phyloP scores from a whole-genome alignment of 164 flowering plant species.

The Sextonia rubra region DNA sequence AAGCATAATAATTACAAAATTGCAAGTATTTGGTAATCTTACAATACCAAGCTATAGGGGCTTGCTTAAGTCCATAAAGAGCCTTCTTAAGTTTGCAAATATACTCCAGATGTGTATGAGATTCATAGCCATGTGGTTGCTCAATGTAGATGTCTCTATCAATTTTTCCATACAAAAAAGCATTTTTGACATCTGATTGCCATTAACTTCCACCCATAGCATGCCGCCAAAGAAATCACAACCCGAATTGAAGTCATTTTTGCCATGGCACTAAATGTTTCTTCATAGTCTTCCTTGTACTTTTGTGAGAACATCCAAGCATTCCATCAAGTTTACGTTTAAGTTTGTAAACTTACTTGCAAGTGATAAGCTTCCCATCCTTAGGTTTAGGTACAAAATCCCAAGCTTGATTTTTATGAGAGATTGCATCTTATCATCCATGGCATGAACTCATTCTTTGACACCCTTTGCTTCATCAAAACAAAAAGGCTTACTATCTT shows the following conservation, averaged over 20 bases:
- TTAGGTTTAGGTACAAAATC: not conserved
- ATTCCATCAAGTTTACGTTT: not conserved
- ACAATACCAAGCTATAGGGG: not conserved
- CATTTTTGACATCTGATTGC: not conserved
- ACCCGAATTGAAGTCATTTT: not conserved
- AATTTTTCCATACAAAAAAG: not conserved
- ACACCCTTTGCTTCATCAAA: no score
- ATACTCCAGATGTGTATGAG: not conserved
- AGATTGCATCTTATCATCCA: conserved; percentile 2
- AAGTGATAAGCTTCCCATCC: not conserved
- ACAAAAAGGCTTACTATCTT: no score
- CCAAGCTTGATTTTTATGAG: conserved; percentile 1
- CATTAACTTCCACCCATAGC: conserved; percentile 2
- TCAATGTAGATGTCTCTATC: not conserved
- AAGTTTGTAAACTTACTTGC: conserved; percentile 2
- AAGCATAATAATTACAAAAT: not conserved
- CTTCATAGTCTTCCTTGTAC: not conserved
- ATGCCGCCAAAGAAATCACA: not conserved
- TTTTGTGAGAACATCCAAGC: not conserved
- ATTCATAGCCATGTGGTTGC: not conserved
- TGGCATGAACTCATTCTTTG: no score
- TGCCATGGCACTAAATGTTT: not conserved
- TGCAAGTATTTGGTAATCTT: not conserved
- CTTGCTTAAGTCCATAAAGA: not conserved
- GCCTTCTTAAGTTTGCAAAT: not conserved